Conservation (phyloP, 2,329 filamentous ascomycete species). For the Akanthomyces uredinophilus region DNA sequence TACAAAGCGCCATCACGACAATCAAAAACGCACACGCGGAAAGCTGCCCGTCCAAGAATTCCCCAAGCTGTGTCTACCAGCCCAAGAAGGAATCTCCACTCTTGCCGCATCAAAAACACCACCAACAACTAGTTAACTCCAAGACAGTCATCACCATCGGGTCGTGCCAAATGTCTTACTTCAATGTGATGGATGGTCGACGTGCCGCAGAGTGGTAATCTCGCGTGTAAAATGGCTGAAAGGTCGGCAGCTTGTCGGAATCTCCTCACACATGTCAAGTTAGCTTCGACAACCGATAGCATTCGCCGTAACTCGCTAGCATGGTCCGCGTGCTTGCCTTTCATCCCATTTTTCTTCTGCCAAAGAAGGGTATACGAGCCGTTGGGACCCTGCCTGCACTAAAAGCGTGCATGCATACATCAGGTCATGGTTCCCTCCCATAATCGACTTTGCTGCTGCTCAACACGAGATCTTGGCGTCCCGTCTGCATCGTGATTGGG, state of each 20-base stretch:
- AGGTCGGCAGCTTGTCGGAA: not conserved
- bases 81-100: not conserved
- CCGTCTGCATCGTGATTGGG: not conserved
- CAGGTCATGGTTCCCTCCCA: constrained; percentile 1
- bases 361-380: not conserved
- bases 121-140: not conserved
- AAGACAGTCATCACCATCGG: not conserved
- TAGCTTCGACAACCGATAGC: too few species aligned
- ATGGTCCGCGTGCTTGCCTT: not conserved
- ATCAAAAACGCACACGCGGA: not conserved
- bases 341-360: not conserved
- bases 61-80: not conserved
- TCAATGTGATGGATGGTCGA: not conserved
- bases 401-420: constrained; percentile 1
- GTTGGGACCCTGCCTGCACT: not conserved
- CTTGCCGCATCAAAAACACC: not conserved
- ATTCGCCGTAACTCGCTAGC: not conserved
- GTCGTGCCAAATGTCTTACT: not conserved
- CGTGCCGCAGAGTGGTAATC: not conserved
- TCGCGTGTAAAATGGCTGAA: not conserved
- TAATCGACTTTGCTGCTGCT: not conserved
- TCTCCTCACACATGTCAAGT: not conserved
- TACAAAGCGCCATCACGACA: not conserved
- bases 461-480: constrained; percentile 13
- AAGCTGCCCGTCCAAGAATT: too few species aligned